These are phyloP conservation scores for Candida labiduridarum DNA, from an alignment of 1,139 yeast genomes.

Conservation along the genomic window DNA sequence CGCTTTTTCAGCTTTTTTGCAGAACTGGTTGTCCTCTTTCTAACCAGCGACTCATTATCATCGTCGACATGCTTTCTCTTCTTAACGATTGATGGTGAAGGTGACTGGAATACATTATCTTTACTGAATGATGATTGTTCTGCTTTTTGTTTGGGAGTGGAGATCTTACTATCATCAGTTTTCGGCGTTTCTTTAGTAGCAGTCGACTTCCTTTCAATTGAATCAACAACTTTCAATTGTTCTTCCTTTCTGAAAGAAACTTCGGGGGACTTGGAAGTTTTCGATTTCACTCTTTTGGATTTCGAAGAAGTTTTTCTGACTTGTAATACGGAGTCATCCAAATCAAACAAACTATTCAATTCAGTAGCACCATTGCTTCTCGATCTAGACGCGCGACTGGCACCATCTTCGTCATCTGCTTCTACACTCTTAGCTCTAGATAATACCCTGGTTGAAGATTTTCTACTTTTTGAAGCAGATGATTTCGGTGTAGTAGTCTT, in stretches of 20 bases:
- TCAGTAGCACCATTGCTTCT: background rate
- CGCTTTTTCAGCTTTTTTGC: background rate
- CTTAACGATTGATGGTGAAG: slow-evolving; percentile 26
- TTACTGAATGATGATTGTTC: slow-evolving; percentile 29
- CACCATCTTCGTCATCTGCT: background rate
- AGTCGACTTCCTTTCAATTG: background rate
- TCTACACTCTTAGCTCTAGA: slow-evolving; percentile 1
- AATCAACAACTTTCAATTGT: no score
- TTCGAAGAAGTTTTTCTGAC: background rate
- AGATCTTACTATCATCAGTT: background rate
- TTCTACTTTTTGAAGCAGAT: background rate
- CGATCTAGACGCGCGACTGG: background rate
- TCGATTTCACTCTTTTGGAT: background rate
- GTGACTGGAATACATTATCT: slow-evolving; percentile 45
- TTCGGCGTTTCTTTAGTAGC: background rate
- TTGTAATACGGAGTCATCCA: slow-evolving; percentile 4
- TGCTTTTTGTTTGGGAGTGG: background rate
- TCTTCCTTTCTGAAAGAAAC: background rate
- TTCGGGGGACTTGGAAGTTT: background rate
- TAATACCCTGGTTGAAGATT: background rate
- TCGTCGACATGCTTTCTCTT: slow-evolving; percentile 32
- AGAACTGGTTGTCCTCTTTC: slow-evolving; percentile 1
- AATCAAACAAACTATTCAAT: slow-evolving; percentile 5
- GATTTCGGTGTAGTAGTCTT: background rate
- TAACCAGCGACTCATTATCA: slow-evolving; percentile 10